Evolutionary conservation across 257 asterid genomes (phyloP).

Genomic region (Anisodus acutangulus): DNA sequence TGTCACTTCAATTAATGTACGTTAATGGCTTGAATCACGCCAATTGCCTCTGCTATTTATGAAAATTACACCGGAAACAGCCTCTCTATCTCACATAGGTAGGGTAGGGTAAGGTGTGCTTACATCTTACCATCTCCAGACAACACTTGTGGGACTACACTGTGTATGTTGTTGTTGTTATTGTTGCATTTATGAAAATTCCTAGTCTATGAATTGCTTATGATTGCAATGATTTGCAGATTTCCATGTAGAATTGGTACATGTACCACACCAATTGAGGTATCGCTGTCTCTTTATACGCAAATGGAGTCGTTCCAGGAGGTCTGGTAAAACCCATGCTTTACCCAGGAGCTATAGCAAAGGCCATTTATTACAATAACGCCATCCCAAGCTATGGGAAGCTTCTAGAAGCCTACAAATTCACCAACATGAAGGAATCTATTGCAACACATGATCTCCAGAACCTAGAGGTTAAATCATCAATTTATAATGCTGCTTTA

Average conservation of each 20-base stretch:
- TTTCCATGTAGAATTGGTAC: conserved; percentile 60
- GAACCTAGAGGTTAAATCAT: conserved; percentile 63
- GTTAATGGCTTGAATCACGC: background rate
- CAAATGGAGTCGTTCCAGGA: conserved; percentile 48
- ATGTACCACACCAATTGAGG: conserved; percentile 60
- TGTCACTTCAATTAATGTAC: background rate
- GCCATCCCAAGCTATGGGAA: conserved; percentile 47
- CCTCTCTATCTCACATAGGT: no score
- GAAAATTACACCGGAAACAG: background rate
- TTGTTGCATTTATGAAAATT: background rate
- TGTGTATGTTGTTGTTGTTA: no score
- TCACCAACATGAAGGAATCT: conserved; percentile 31
- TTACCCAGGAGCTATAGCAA: conserved; percentile 62
- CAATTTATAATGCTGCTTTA: background rate
- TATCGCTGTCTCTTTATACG: conserved; percentile 52
- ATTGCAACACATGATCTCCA: conserved; percentile 45
- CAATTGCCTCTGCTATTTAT: background rate
- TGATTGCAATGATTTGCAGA: conserved; percentile 41
- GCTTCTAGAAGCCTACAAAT: conserved; percentile 42
- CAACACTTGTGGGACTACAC: no score
- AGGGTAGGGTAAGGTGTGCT: no score
- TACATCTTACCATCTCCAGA: no score
- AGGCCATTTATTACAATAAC: conserved; percentile 39
- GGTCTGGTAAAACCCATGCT: conserved; percentile 50
- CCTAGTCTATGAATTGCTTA: background rate